Base-by-base conservation (phyloP, 495 filamentous ascomycete genomes). In the Penicillium coffeae region DNA sequence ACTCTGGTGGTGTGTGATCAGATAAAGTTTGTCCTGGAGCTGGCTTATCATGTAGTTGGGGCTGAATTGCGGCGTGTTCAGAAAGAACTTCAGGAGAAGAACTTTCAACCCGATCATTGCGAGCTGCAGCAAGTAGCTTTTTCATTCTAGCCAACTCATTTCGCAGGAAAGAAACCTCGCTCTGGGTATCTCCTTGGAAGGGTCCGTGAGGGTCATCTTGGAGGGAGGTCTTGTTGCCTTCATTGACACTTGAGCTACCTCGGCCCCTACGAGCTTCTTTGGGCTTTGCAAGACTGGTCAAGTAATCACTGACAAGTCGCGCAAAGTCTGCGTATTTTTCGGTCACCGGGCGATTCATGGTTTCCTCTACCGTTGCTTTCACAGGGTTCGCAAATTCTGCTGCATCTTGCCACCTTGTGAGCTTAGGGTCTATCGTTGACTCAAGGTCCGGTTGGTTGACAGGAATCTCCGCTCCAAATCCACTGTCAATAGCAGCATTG, bases 401-500 rank as follows among this genome's bases (percentile, higher is more conserved):
- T 10, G 25, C 25, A 4, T 10, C 10, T 4, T 10, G 25, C 25
- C 25, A 30, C 5, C 25, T 4, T 5, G 25, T 30, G 25, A 30
- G 10, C 25, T 4, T 10, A 30, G 10, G 10, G 10, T 30, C 25
- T 30, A 10, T 30, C 5, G 10, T 30, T 5, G 25, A 10, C 25
- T 30, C 10, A 10, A 30, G 5, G 10, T 30, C 25, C 4, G 25
- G 4, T 10, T 30, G 25, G 5, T 30, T 30, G 10, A 5, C 5
- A 30, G 25, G 5, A 30, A 30, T 30, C 4, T 30, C 10, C 10
- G 25, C 5, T 10, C 10, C 25, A 30, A 75, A 70, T 6, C 72
- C 72, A 38, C 66, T 69, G 32, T 62, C 51, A 2, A 74, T 51
- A 10, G 71, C 69, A 27, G 68, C 66, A 14, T 48, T 27, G 9